Evolutionary conservation across 176 grass and related monocot species (phyloP).

Genomic region (Pontederia paniculata): DNA sequence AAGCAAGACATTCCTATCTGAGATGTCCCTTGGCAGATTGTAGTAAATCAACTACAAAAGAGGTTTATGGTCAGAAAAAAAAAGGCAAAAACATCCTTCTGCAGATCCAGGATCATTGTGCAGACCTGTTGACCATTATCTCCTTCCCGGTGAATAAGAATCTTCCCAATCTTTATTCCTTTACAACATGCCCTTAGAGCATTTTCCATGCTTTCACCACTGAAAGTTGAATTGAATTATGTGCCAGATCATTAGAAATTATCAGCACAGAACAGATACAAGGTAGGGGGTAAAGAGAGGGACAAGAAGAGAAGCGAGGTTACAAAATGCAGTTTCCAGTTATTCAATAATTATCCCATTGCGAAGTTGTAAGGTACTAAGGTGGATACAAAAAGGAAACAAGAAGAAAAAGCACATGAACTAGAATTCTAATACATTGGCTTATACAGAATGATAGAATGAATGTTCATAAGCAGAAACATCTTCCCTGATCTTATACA

Average conservation of each 20-base stretch:
- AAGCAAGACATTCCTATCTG: slow-evolving; percentile 79
- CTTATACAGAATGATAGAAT: too few relatives aligned
- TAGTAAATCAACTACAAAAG: slow-evolving; percentile 67
- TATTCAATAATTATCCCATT: too few relatives aligned
- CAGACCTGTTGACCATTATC: slow-evolving; percentile 74
- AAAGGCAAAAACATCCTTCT: slow-evolving; percentile 1
- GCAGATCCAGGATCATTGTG: not conserved
- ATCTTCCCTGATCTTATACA: too few relatives aligned
- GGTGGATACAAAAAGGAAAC: too few relatives aligned
- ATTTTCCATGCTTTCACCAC: slow-evolving; percentile 93
- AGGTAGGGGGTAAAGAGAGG: not conserved
- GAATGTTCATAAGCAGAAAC: too few relatives aligned
- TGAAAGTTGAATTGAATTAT: slow-evolving; percentile 3
- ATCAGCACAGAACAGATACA: slow-evolving; percentile 2
- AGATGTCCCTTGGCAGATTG: slow-evolving; percentile 70
- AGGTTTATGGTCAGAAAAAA: slow-evolving; percentile 12
- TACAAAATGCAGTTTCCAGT: not conserved
- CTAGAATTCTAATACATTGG: too few relatives aligned
- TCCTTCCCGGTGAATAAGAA: slow-evolving; percentile 72
- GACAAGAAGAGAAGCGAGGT: not conserved
- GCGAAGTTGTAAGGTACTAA: too few relatives aligned
- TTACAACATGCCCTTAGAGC: slow-evolving; percentile 70
- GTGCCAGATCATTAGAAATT: not conserved
- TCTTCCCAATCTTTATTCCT: slow-evolving; percentile 83
- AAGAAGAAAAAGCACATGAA: too few relatives aligned